phyloP scores from a whole-genome alignment of 768 basidiomycete genomes.

The Suillus clintonianus region DNA sequence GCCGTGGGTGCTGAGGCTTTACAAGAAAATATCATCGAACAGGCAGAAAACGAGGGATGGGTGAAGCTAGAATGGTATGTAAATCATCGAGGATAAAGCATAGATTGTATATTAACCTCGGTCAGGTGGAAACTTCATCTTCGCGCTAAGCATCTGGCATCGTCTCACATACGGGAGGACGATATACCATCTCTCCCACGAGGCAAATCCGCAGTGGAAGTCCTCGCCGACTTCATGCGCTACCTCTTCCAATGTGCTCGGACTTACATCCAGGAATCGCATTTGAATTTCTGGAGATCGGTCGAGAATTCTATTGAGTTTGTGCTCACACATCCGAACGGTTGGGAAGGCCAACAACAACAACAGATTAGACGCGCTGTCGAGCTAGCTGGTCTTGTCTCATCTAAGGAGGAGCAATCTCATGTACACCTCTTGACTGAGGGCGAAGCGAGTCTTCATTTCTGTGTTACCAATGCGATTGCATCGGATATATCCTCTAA shows the following conservation, averaged over 20 bases:
- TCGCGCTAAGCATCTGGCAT: no score
- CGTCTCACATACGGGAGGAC: no score
- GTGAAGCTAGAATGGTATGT: conserved; percentile 42
- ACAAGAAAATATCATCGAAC: conserved; percentile 34
- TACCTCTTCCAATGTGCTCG: conserved; percentile 28
- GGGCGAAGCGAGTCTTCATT: conserved; percentile 29
- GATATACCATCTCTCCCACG: conserved; percentile 26
- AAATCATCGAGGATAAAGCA: background rate
- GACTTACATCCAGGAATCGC: conserved; percentile 21
- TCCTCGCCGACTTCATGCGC: conserved; percentile 28
- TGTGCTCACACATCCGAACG: conserved; percentile 31
- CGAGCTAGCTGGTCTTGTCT: no score
- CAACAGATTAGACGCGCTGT: no score
- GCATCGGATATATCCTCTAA: conserved; percentile 28
- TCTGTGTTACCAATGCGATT: conserved; percentile 45
- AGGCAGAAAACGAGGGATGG: conserved; percentile 39
- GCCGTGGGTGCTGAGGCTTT: conserved; percentile 49
- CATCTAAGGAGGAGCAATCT: no score
- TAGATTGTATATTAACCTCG: background rate
- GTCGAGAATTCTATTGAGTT: conserved; percentile 22
- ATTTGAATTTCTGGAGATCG: conserved; percentile 33
- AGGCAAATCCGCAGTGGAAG: conserved; percentile 17
- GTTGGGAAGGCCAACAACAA: conserved; percentile 33
- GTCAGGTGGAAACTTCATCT: no score
- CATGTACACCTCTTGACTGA: no score